These are phyloP conservation scores for Drechslerella dactyloides DNA, from an alignment of 2,329 filamentous ascomycete species.

Conservation along the genomic window DNA sequence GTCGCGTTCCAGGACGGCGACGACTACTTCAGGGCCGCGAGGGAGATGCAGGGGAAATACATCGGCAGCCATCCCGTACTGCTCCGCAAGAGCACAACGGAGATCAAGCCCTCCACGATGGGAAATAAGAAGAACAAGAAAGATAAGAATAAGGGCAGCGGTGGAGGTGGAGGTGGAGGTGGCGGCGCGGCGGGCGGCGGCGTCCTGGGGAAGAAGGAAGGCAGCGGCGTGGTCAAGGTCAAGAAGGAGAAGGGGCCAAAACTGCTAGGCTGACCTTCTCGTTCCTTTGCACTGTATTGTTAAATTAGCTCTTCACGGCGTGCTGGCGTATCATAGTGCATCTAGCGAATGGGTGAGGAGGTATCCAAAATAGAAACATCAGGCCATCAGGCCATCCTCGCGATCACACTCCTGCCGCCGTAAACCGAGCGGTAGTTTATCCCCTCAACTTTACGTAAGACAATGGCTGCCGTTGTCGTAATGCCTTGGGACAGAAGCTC, in stretches of 20 bases:
- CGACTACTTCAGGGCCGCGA: conserved; percentile 93
- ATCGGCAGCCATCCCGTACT: conserved; percentile 95
- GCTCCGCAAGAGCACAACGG: conserved; percentile 85
- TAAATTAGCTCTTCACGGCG: conserved; percentile 10
- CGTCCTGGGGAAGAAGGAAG: conserved; percentile 36
- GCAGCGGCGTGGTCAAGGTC: conserved; percentile 27
- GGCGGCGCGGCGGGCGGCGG: conserved; percentile 11
- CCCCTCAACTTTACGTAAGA: too few relatives aligned
- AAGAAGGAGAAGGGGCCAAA: conserved; percentile 51
- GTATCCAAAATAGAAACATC: too few relatives aligned
- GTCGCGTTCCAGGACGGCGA: conserved; percentile 95
- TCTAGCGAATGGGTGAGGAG: too few relatives aligned
- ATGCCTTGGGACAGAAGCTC: too few relatives aligned
- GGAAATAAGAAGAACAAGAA: conserved; percentile 67
- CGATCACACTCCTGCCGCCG: too few relatives aligned
- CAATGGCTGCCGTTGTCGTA: too few relatives aligned
- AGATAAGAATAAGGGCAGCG: conserved; percentile 41
- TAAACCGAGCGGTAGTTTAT: too few relatives aligned
- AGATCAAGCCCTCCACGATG: conserved; percentile 78
- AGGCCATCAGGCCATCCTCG: too few relatives aligned
- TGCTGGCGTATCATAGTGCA: conserved; percentile 16
- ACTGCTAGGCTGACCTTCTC: conserved; percentile 27
- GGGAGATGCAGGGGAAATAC: conserved; percentile 99
- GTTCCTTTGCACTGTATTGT: not conserved
- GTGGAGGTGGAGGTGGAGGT: conserved; percentile 13